Conservation (phyloP, 2,329 filamentous ascomycete genomes). For the Nothophoma quercina region DNA sequence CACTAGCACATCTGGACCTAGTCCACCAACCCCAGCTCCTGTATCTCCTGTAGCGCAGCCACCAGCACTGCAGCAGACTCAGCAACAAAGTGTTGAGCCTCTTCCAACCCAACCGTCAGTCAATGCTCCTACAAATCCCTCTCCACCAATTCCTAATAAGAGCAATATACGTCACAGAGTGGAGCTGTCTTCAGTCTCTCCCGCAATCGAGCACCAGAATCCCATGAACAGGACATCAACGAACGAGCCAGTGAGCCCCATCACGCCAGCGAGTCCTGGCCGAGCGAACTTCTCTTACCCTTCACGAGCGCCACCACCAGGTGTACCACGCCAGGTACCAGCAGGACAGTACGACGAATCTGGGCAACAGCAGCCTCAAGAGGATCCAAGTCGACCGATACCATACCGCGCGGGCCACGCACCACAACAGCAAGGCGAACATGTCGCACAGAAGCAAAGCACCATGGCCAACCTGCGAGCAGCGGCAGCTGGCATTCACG, state of each 20-base stretch:
- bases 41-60: conserved; percentile 16
- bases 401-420: conserved; percentile 34
- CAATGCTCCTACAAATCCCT: conserved; percentile 20
- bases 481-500: conserved; percentile 47
- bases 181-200: conserved; percentile 44
- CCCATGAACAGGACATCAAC: conserved; percentile 35
- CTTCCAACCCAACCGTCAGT: conserved; percentile 25
- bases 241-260: conserved; percentile 31
- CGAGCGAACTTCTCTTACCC: conserved; percentile 48
- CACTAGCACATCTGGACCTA: conserved; percentile 44
- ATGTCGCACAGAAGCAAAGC: conserved; percentile 31
- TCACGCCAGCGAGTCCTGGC: conserved; percentile 38
- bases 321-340: conserved; percentile 41
- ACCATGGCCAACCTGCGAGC: conserved; percentile 46
- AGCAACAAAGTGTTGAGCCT: conserved; percentile 9
- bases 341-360: conserved; percentile 11
- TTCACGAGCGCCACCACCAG: conserved; percentile 40
- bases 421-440: conserved; percentile 10
- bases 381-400: conserved; percentile 27
- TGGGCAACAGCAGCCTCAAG: conserved; percentile 13
- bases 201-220: conserved; percentile 43
- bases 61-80: conserved; percentile 8
- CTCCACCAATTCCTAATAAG: conserved; percentile 44
- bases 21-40: conserved; percentile 41
- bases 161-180: conserved; percentile 48